phyloP scores from a whole-genome alignment of 2,329 filamentous ascomycete species.

The Thelonectria blattea region DNA sequence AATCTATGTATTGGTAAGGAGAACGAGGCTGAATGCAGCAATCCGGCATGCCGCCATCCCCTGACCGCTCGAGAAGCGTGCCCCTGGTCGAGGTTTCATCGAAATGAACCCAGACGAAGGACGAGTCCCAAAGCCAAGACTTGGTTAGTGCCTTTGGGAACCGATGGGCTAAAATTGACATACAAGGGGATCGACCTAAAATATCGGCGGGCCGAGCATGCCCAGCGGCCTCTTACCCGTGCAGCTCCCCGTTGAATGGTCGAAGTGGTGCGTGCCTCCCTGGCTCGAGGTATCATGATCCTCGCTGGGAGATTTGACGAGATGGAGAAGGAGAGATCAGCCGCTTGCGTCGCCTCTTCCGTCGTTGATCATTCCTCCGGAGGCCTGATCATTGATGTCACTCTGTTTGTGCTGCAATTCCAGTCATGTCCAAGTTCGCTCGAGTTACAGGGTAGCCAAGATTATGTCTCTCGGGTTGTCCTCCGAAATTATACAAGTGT shows the following conservation, averaged over 20 bases:
- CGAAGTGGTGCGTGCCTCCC: neutral
- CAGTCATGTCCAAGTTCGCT: neutral
- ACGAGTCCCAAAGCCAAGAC: constrained; percentile 22
- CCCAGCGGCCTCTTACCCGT: constrained; percentile 18
- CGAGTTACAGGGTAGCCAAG: constrained; percentile 3
- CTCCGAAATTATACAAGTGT: neutral
- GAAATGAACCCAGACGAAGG: constrained; percentile 11
- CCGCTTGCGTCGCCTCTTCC: constrained; percentile 13
- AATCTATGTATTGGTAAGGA: constrained; percentile 1
- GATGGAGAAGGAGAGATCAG: constrained; percentile 18
- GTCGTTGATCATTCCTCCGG: neutral
- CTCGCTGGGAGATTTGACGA: constrained; percentile 20
- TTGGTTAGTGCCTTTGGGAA: constrained; percentile 10
- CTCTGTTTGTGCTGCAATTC: constrained; percentile 5
- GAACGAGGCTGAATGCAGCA: constrained; percentile 24
- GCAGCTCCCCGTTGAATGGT: constrained; percentile 1
- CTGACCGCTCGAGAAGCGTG: constrained; percentile 2
- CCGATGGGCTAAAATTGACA: constrained; percentile 37
- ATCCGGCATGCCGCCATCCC: constrained; percentile 10
- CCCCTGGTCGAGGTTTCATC: constrained; percentile 28
- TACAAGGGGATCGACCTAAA: constrained; percentile 26
- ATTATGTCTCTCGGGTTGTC: neutral
- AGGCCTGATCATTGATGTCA: constrained; percentile 19
- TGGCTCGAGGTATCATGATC: constrained; percentile 2
- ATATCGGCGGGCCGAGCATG: constrained; percentile 28